Conservation (phyloP, 768 basidiomycete genomes). For the Tylopilus vinaceipallidus region DNA sequence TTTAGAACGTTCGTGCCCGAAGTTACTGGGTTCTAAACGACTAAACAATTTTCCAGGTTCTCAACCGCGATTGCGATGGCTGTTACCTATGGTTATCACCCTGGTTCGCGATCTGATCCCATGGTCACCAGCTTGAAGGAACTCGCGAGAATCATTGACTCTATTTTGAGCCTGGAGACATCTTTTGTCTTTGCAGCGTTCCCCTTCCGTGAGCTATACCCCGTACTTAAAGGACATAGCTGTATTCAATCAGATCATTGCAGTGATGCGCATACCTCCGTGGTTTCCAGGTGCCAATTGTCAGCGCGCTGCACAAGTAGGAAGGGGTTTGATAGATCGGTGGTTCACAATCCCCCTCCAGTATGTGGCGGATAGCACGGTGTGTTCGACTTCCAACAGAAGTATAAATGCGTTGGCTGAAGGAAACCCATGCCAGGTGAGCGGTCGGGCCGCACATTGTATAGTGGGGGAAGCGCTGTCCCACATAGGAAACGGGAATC, state of each 20-base stretch:
- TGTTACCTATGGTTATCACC: constrained; percentile 10
- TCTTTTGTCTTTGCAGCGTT: constrained; percentile 5
- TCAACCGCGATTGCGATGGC: constrained; percentile 12
- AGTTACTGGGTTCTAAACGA: neutral
- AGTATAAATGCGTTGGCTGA: neutral
- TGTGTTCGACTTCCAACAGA: neutral
- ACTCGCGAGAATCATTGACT: neutral
- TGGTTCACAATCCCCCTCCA: constrained; percentile 1
- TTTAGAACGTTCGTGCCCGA: constrained; percentile 6
- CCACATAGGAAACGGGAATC: neutral
- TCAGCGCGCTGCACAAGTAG: neutral
- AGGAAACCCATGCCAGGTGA: neutral
- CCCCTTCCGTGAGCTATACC: constrained; percentile 5
- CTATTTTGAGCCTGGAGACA: neutral
- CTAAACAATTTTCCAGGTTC: neutral
- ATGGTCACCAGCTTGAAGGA: constrained; percentile 7
- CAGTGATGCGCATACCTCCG: constrained; percentile 7
- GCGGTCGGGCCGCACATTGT: neutral
- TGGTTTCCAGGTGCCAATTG: constrained; percentile 7
- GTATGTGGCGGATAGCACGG: neutral
- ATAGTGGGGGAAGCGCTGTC: constrained; percentile 6
- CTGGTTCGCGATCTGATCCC: constrained; percentile 6
- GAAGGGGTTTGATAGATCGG: constrained; percentile 4
- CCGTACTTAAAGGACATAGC: too few species aligned
- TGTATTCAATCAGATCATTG: neutral